Percentiles rank a stretch among this genome's conserved stretches.
phyloP scores from a whole-genome alignment of 1,139 yeast genomes.

The Pichia norvegensis region DNA sequence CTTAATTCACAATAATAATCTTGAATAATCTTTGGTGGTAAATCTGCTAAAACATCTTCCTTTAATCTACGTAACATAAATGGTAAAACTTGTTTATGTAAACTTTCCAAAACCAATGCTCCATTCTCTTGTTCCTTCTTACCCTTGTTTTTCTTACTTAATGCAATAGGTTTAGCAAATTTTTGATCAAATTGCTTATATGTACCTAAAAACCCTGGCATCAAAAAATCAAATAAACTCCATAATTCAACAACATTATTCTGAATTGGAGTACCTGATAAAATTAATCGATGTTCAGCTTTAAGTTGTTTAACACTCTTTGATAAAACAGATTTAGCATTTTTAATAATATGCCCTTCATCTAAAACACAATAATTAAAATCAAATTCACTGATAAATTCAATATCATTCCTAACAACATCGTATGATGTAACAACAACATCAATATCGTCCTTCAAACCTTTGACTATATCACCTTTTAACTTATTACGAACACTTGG shows the following conservation, averaged over 20 bases:
- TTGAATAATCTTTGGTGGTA: constrained; percentile 97
- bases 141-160: constrained; percentile 84
- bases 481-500: constrained; percentile 65
- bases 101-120: constrained; percentile 87
- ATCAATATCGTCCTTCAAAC: constrained; percentile 38
- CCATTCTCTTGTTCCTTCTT: constrained; percentile 97
- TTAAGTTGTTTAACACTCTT: constrained; percentile 74
- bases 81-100: constrained; percentile 94
- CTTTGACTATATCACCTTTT: constrained; percentile 22
- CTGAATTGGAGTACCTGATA: constrained; percentile 97
- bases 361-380: constrained; percentile 94
- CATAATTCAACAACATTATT: constrained; percentile 93
- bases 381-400: constrained; percentile 48
- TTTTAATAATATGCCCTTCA: constrained; percentile 96
- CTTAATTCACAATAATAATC: constrained; percentile 96
- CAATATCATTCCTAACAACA: constrained; percentile 88
- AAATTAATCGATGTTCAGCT: constrained; percentile 83
- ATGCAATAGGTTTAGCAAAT: constrained; percentile 95
- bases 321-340: constrained; percentile 80
- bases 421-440: constrained; percentile 93
- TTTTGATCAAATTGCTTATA: constrained; percentile 92
- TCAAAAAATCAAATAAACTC: constrained; percentile 94
- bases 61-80: constrained; percentile 92
- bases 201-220: constrained; percentile 98
- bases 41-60: constrained; percentile 90